Conservation (phyloP, 2,329 filamentous ascomycete genomes). For the Pseudonectria buxi region DNA sequence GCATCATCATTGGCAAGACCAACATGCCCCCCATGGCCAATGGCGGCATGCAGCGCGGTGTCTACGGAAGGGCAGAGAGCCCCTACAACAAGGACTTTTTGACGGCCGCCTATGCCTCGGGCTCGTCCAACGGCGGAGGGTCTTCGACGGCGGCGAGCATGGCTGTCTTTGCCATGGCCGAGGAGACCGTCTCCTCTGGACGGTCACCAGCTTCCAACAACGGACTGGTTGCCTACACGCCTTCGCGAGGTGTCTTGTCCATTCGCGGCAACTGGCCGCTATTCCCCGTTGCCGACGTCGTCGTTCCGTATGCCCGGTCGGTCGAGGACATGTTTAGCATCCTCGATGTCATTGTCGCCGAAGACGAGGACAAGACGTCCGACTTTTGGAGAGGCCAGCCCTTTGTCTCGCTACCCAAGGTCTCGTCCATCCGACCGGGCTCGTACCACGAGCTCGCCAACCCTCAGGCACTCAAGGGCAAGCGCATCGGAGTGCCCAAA, state of each 20-base stretch:
- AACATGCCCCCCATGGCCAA: conserved; percentile 54
- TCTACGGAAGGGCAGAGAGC: conserved; percentile 49
- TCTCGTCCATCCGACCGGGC: conserved; percentile 24
- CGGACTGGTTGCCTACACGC: conserved; percentile 48
- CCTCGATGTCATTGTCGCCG: conserved; percentile 38
- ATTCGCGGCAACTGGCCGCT: conserved; percentile 48
- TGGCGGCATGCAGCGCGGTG: conserved; percentile 50
- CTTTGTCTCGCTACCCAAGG: conserved; percentile 33
- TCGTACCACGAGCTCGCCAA: conserved; percentile 27
- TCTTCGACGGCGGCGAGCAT: conserved; percentile 44
- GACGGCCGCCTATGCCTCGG: conserved; percentile 48
- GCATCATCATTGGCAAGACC: conserved; percentile 38
- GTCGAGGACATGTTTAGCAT: conserved; percentile 43
- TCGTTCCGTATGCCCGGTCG: conserved; percentile 46
- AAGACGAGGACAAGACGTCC: conserved; percentile 34
- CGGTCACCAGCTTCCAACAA: conserved; percentile 52
- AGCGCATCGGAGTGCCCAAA: conserved; percentile 41
- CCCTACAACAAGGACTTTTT: conserved; percentile 49
- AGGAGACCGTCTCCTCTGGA: conserved; percentile 51
- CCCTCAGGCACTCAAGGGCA: conserved; percentile 31
- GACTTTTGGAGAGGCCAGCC: conserved; percentile 51
- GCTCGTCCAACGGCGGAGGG: conserved; percentile 51
- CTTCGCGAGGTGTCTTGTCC: conserved; percentile 45
- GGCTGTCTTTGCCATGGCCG: conserved; percentile 46
- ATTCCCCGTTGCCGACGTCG: conserved; percentile 49